Conservation (phyloP, 805 yeast species). For the Candida nonsorbophila region DNA sequence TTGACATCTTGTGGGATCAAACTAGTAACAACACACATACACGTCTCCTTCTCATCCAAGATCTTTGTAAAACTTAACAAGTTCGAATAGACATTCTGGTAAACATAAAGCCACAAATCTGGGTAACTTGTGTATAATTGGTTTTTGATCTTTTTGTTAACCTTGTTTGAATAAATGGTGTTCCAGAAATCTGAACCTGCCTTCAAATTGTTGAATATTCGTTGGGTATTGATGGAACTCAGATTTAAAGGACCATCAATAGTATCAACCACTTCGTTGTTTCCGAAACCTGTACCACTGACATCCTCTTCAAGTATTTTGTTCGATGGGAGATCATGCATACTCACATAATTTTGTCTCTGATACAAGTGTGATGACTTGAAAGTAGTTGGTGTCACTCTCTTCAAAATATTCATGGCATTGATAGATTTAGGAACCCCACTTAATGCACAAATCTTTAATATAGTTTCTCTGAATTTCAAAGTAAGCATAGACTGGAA, state of each 20-base stretch:
- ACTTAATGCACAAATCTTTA: conserved; percentile 72
- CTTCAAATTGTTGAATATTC: conserved; percentile 20
- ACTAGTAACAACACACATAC: conserved; percentile 70
- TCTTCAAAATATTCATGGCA: conserved; percentile 58
- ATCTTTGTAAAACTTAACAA: conserved; percentile 64
- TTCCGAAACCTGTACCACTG: conserved; percentile 31
- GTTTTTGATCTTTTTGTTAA: conserved; percentile 57
- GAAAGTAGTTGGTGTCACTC: conserved; percentile 53
- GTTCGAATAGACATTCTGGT: conserved; percentile 73
- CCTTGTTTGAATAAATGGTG: conserved; percentile 63
- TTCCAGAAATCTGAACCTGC: conserved; percentile 71
- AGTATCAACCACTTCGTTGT: conserved; percentile 20
- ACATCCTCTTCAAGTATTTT: conserved; percentile 34
- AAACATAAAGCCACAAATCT: conserved; percentile 71
- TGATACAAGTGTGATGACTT: conserved; percentile 14
- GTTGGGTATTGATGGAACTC: conserved; percentile 22
- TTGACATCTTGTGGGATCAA: conserved; percentile 90
- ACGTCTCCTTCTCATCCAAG: conserved; percentile 63
- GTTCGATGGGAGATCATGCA: conserved; percentile 29
- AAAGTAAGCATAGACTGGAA: conserved; percentile 36
- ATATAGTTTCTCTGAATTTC: conserved; percentile 67
- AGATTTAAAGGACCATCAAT: conserved; percentile 37
- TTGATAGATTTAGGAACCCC: conserved; percentile 88
- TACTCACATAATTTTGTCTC: conserved; percentile 22
- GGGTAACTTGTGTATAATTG: conserved; percentile 78